Base-by-base conservation (phyloP, 2,329 filamentous ascomycete species). In the Cyclaneusma minus region DNA sequence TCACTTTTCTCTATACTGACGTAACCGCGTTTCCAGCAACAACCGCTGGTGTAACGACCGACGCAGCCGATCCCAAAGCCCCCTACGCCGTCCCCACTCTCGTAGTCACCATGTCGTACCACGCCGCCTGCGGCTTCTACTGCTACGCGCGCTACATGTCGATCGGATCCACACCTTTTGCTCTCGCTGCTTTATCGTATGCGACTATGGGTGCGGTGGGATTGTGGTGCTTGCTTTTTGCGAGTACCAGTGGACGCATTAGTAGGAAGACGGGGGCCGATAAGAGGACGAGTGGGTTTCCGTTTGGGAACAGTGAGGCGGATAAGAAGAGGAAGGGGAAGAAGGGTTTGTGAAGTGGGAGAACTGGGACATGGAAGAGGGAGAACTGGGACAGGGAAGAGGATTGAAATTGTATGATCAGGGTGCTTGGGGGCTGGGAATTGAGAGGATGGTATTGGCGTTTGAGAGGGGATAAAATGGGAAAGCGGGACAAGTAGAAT, bases 251-350 rank as follows among this genome's bases (percentile, higher is more conserved):
- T 38, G 66, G 68, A 2, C 53, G 58, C 33, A 66, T 76, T 29
- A 70, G 62, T 42, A 60, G 63, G 42, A 68, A 59, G 49, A 77
- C 70, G 2, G 71, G 72, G 0, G 68, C 64, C 17, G 74, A 78
- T 43, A 77, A 76, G 58, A 56, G 72, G 43, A 75, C 62, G 14
- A 61, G 61, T 32, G 70, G 68, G 7, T 80, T 68, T 38, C 73
- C 73, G 3, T 78, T 80, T 44, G 56, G 55, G 37, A 78, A 79
- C 38, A 41, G 39, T 4, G 63, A 68, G 44, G 44, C 47, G 23
- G 42, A 36, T 20, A 56, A 51, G 42, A 32, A 28, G 25, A 28
- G 26, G 26, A 28, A 28, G 26, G 26, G 26, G 7, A 22, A 21
- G 26, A n/a, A n/a, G n/a, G n/a, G n/a, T n/a, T n/a, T n/a, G n/a